Conservation (phyloP, 2,329 filamentous ascomycete genomes). For the Macrophomina tecta region DNA sequence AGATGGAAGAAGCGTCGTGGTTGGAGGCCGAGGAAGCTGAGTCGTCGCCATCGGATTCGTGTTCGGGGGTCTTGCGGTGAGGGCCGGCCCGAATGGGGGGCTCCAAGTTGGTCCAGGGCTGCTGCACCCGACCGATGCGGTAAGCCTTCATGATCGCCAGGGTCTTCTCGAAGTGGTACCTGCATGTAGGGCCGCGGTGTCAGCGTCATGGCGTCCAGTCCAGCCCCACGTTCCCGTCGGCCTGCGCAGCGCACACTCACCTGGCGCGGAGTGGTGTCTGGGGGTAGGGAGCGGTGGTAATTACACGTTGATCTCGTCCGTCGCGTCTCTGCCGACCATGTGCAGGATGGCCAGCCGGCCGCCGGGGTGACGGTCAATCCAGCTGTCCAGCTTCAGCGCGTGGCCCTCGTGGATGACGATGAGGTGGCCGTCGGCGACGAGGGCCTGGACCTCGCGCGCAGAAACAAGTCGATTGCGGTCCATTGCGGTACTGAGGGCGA, state of each 20-base stretch:
- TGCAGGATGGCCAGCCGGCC: constrained; percentile 65
- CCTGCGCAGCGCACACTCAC: constrained; percentile 8
- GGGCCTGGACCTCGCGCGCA: constrained; percentile 54
- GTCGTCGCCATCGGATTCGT: constrained; percentile 5
- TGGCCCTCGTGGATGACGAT: constrained; percentile 64
- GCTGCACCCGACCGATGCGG: constrained; percentile 63
- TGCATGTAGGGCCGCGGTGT: constrained; percentile 39
- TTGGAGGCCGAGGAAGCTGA: constrained; percentile 8
- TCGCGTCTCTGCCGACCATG: constrained; percentile 66
- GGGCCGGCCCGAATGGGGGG: constrained; percentile 64
- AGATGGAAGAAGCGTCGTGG: background rate
- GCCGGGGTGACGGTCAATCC: constrained; percentile 66
- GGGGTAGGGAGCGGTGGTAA: constrained; percentile 18
- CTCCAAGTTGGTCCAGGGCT: constrained; percentile 63
- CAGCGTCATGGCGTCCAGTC: background rate
- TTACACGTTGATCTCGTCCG: constrained; percentile 66
- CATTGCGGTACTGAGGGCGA: background rate
- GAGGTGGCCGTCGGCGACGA: constrained; percentile 62
- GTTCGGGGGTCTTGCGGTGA: constrained; percentile 38
- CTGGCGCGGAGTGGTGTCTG: background rate
- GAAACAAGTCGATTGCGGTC: constrained; percentile 53
- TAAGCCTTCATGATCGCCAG: constrained; percentile 64
- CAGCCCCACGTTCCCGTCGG: background rate
- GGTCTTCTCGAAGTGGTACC: constrained; percentile 63
- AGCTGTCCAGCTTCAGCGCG: constrained; percentile 62